phyloP scores from a whole-genome alignment of 495 filamentous ascomycete species.

The Neurospora sp. region DNA sequence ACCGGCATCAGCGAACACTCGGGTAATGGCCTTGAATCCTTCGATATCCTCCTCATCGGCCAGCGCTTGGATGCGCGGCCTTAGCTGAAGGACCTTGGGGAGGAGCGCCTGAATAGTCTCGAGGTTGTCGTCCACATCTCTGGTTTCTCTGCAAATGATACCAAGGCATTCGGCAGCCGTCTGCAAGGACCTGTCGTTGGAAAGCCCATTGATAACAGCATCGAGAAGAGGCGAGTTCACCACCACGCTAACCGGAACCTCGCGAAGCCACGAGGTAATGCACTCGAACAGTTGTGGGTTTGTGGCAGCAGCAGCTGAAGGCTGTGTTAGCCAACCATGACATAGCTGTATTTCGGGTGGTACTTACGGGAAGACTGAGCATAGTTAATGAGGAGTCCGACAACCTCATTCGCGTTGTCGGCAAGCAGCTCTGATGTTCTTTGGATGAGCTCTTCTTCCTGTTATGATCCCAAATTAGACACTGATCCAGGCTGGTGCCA shows the following conservation, averaged over 20 bases:
- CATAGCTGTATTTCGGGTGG: background rate
- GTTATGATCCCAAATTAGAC: conserved; percentile 42
- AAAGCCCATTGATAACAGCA: conserved; percentile 65
- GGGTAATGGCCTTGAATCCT: conserved; percentile 74
- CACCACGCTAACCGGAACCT: conserved; percentile 74
- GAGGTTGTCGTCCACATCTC: conserved; percentile 82
- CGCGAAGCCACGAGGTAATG: conserved; percentile 90
- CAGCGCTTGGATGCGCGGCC: conserved; percentile 65
- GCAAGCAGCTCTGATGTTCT: conserved; percentile 82
- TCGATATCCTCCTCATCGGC: conserved; percentile 78
- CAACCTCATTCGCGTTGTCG: conserved; percentile 79
- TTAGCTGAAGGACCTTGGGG: conserved; percentile 67
- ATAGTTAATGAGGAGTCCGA: conserved; percentile 78
- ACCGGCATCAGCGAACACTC: conserved; percentile 86
- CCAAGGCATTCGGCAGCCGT: conserved; percentile 90
- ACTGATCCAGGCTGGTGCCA: conserved; percentile 35
- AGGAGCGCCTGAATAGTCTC: conserved; percentile 75
- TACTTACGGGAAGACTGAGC: conserved; percentile 77
- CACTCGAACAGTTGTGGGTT: conserved; percentile 90
- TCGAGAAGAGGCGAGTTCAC: conserved; percentile 79
- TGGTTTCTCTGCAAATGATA: conserved; percentile 82
- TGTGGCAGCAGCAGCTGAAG: conserved; percentile 53
- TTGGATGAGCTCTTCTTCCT: conserved; percentile 84
- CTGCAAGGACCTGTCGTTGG: conserved; percentile 67
- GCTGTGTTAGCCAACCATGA: background rate